A percentile compares a stretch with the other conserved stretches of the same genome.
Conservation (phyloP, 2,329 filamentous ascomycete species). For the Lomentospora prolificans region DNA sequence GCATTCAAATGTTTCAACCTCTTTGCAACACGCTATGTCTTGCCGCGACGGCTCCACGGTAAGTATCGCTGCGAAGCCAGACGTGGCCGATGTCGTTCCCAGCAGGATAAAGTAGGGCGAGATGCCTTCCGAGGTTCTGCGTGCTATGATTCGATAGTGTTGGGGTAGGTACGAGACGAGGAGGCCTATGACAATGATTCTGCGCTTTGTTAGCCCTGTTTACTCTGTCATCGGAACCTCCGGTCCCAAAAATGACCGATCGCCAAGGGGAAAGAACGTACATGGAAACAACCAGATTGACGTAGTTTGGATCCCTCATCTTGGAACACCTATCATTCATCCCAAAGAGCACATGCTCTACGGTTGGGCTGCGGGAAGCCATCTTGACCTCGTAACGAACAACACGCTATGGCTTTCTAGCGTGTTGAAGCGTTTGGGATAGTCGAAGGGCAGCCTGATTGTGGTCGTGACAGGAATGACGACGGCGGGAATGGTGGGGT, state of each 20-base stretch:
- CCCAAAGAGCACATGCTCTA: constrained; percentile 4
- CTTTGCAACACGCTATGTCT: constrained; percentile 78
- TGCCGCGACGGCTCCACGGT: constrained; percentile 72
- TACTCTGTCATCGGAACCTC: too few species aligned
- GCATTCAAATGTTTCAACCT: constrained; percentile 74
- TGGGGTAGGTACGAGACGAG: constrained; percentile 91
- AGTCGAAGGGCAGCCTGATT: neutral
- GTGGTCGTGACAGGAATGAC: neutral
- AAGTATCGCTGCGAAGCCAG: constrained; percentile 85
- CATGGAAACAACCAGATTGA: constrained; percentile 12
- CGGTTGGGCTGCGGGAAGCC: neutral
- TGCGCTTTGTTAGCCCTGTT: constrained; percentile 18
- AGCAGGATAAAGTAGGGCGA: constrained; percentile 92
- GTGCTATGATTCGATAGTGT: constrained; percentile 79
- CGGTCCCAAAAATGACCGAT: too few species aligned
- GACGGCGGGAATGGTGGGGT: neutral
- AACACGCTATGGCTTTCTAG: too few species aligned
- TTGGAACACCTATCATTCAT: constrained; percentile 9
- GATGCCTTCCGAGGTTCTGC: constrained; percentile 83
- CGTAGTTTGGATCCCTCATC: constrained; percentile 12
- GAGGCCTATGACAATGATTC: constrained; percentile 75
- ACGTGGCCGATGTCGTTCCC: constrained; percentile 82
- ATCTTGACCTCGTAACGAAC: neutral
- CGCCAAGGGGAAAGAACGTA: too few species aligned
- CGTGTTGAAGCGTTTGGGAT: neutral